These are phyloP conservation scores for Hypholoma sublateritium DNA, from an alignment of 768 basidiomycete species.

Conservation along the genomic window DNA sequence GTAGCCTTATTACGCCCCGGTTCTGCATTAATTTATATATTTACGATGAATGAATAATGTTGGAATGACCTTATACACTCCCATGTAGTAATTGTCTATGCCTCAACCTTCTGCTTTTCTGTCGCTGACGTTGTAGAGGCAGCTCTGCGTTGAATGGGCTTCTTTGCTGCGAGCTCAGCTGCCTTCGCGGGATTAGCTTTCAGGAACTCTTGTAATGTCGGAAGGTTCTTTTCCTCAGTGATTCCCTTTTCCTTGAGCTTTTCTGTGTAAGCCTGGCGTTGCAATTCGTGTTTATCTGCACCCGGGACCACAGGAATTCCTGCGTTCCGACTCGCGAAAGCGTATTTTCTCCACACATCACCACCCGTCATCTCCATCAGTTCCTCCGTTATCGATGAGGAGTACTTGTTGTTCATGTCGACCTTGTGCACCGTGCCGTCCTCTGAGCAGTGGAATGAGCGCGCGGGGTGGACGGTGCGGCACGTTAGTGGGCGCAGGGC, in stretches of 20 bases:
- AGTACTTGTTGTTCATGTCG: constrained; percentile 67
- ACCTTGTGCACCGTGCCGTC: constrained; percentile 49
- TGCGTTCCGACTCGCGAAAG: constrained; percentile 40
- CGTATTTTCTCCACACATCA: constrained; percentile 57
- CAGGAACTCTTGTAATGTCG: constrained; percentile 18
- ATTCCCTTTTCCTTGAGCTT: constrained; percentile 11
- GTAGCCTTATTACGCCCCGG: constrained; percentile 2
- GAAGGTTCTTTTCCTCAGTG: constrained; percentile 14
- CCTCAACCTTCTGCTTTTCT: background rate
- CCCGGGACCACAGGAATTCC: constrained; percentile 51
- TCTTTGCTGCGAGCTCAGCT: constrained; percentile 2
- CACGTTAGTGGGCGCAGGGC: background rate
- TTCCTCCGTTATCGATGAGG: constrained; percentile 64
- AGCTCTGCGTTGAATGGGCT: constrained; percentile 2
- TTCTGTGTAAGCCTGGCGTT: constrained; percentile 18
- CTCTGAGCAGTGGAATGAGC: constrained; percentile 29
- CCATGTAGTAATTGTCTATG: too few species aligned
- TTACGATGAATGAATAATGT: constrained; percentile 11
- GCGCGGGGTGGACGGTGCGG: background rate
- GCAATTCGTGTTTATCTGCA: constrained; percentile 25
- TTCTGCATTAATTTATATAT: constrained; percentile 19
- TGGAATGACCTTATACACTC: background rate
- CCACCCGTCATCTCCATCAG: constrained; percentile 70
- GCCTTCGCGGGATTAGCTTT: constrained; percentile 15
- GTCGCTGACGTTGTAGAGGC: background rate